Base-by-base conservation (phyloP, 139 green algal genomes). In the Limnomonas spitsbergensis region DNA sequence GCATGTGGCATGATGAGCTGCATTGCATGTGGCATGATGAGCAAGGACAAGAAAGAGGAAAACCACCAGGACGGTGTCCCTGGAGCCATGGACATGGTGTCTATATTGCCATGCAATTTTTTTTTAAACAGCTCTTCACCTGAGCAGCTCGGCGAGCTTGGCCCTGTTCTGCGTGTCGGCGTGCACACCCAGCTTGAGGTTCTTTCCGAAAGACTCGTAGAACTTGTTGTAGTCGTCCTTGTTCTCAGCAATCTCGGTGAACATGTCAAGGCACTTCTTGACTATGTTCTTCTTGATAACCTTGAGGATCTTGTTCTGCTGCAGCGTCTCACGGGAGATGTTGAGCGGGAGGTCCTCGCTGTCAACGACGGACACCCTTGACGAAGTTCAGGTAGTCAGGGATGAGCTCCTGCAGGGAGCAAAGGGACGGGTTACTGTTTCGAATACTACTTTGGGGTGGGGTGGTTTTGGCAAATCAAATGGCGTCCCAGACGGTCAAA, bases 281-380 rank as follows among this genome's bases (percentile, higher is more conserved):
- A 99, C 93, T 36, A 99, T 94, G 91, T 99, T 99, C 94, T 99
- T 99, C 77, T 91, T 90, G 88, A 99, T 99, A 69, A 99, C 94
- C 93, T 99, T 99, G 29, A 99, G 90, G 79, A 99, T 99, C 92
- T 99, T 99, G 93, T 99, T 99, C 88, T 99, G 96, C 90, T 99
- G 96, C 77, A 99, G 92, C 87, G 92, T 99, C 90, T 99, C 96
- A 78, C 96, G 95, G 1, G 94, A 98, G 81, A 99, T 99, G 93
- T 99, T 99, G 31, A 99, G 90, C 4, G 96, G 96, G 77, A 99
- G 88, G 85, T 99, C 96, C 92, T 99, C 96, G 37, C 82, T 93
- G 90, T 99, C 96, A 1, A 99, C 96, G 70, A 99, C n/a, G n/a
- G n/a, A n/a, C 93, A 76, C 96, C 96, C 94, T 83, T 83, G 35